Percentiles rank a stretch among this genome's conserved stretches.
These are phyloP conservation scores for Ceriops tagal DNA, from an alignment of 345 rosid species.

Conservation along the genomic window DNA sequence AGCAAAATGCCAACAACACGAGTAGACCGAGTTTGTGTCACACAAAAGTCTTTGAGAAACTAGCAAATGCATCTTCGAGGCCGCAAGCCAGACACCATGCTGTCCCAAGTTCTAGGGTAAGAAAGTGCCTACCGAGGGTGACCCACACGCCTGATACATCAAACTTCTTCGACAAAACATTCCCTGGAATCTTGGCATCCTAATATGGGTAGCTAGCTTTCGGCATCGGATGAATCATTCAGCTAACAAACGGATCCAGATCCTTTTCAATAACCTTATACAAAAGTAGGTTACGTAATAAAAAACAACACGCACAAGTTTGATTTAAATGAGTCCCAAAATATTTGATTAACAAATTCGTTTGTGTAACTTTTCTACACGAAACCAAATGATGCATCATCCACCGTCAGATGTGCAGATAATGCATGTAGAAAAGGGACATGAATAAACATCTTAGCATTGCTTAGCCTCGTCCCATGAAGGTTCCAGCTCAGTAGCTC, in stretches of 20 bases:
- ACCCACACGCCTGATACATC: constrained; percentile 64
- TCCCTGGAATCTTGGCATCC: too few species aligned
- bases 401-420: neutral
- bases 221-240: too few species aligned
- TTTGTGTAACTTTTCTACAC: neutral
- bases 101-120: neutral
- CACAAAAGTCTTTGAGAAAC: neutral
- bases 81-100: neutral
- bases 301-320: neutral
- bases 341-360: neutral
- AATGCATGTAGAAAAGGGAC: neutral
- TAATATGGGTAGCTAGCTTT: too few species aligned
- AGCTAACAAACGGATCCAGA: too few species aligned
- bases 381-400: neutral
- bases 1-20: too few species aligned
- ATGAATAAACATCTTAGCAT: neutral
- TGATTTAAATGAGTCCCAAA: neutral
- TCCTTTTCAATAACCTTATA: neutral
- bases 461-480: constrained; percentile 74
- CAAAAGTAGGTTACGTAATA: neutral
- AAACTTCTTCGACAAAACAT: neutral
- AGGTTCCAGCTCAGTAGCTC: constrained; percentile 71
- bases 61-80: too few species aligned
- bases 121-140: constrained; percentile 65
- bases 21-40: too few species aligned